A percentile compares a stretch with the other conserved stretches of the same genome.
Conservation (phyloP, 2,329 filamentous ascomycete genomes). For the Ophiosphaerella korrae region DNA sequence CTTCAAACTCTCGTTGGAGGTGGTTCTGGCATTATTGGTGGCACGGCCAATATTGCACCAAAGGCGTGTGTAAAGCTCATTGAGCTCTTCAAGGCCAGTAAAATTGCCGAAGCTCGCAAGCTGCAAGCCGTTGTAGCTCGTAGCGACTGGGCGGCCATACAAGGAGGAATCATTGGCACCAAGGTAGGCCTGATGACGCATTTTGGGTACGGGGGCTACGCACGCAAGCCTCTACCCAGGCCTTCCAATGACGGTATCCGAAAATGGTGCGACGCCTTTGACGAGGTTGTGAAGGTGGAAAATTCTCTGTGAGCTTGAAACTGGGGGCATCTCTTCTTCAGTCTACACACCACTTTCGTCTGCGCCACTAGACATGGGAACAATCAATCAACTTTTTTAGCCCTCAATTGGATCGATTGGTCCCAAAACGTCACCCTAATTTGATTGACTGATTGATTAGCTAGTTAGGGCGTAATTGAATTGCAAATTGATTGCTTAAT, state of each 20-base stretch:
- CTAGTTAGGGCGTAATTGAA: no score
- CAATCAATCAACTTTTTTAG: slow-evolving; percentile 5
- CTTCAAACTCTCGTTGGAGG: slow-evolving; percentile 72
- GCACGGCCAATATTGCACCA: slow-evolving; percentile 72
- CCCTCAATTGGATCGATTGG: slow-evolving; percentile 3
- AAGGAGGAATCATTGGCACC: slow-evolving; percentile 71
- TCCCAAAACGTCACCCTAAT: background rate
- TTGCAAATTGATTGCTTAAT: no score
- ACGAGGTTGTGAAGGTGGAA: slow-evolving; percentile 53
- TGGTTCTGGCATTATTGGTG: slow-evolving; percentile 73
- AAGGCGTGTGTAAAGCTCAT: slow-evolving; percentile 67
- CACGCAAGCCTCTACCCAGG: slow-evolving; percentile 61
- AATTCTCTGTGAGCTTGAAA: slow-evolving; percentile 40
- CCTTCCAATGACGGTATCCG: slow-evolving; percentile 51
- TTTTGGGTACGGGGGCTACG: slow-evolving; percentile 68
- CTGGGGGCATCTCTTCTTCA: background rate
- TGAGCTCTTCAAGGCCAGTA: slow-evolving; percentile 64
- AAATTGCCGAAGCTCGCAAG: slow-evolving; percentile 63
- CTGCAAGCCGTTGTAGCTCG: slow-evolving; percentile 69
- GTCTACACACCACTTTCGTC: background rate
- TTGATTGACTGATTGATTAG: no score
- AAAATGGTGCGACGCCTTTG: slow-evolving; percentile 51
- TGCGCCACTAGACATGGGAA: no score
- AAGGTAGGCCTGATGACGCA: slow-evolving; percentile 68
- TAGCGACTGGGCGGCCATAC: slow-evolving; percentile 72